phyloP scores from a whole-genome alignment of 2,329 filamentous ascomycete genomes.

The Monosporascus ibericus region DNA sequence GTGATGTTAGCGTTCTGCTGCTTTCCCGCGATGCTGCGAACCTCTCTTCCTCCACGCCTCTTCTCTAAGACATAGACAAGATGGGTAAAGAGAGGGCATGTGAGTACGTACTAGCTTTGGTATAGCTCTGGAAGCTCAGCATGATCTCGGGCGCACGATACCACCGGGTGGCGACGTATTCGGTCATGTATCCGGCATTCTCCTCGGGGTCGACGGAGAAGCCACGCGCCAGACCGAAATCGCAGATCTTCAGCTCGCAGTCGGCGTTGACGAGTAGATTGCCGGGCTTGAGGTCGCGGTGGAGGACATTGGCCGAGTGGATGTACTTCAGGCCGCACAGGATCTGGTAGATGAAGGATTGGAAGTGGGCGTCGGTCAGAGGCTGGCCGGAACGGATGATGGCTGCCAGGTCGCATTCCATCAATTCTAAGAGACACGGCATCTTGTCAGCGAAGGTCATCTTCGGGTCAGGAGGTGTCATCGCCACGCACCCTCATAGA shows the following conservation, averaged over 20 bases:
- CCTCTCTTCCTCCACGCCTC: no score
- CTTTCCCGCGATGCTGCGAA: no score
- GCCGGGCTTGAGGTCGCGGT: conserved; percentile 93
- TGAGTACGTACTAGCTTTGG: conserved; percentile 89
- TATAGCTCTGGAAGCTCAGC: conserved; percentile 99
- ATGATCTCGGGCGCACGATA: conserved; percentile 95
- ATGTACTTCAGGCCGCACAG: conserved; percentile 98
- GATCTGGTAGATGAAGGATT: conserved; percentile 99
- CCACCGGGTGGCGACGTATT: conserved; percentile 98
- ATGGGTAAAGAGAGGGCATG: background rate
- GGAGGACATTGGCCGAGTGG: conserved; percentile 94
- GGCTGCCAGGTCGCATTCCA: conserved; percentile 97
- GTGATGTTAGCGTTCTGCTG: background rate
- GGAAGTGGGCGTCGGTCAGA: conserved; percentile 96
- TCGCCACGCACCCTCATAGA: conserved; percentile 76
- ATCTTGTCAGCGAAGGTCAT: conserved; percentile 7
- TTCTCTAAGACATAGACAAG: conserved; percentile 1
- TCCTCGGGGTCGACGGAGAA: conserved; percentile 97
- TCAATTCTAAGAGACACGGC: conserved; percentile 63
- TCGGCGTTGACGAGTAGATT: conserved; percentile 98
- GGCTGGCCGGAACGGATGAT: conserved; percentile 97
- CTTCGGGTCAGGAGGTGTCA: conserved; percentile 2
- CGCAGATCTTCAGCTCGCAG: conserved; percentile 98
- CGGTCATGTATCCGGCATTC: conserved; percentile 99
- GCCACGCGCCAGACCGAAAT: conserved; percentile 92